Evolutionary conservation across 495 filamentous ascomycete species (phyloP), one percentile per base, ranked within the genome.

Genomic region (Talaromyces nanjingensis): DNA sequence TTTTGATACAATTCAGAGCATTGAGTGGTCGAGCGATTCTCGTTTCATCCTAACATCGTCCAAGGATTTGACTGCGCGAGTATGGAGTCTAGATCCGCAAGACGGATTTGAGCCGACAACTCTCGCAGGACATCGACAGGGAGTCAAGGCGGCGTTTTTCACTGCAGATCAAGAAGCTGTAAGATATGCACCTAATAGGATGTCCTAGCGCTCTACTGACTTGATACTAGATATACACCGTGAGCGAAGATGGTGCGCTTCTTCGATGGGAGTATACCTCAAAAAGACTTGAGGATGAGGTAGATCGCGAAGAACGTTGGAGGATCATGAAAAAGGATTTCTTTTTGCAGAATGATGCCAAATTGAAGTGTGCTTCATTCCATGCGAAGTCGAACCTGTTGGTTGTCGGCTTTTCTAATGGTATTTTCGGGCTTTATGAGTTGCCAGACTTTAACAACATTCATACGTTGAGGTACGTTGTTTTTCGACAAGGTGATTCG

Each of bases 391-490:
- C 92, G 0, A 93, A 92, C 73, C 78, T 98, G 58, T 74, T 98
- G 39, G 91, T 98, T 6, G 88, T 91, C 31, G 96, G 94, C 4
- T 97, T 98, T 70, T 97, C 94, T 27, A 93, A 93, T 63, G 94
- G 94, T 22, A 80, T 96, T 29, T 98, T 98, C 68, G 88, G 89
- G 5, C 78, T 98, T 14, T 96, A 98, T 74, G 94, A 98, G 68
- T 83, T 98, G 74, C 94, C 94, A n/a, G 91, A 93, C 58, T 98
- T 98, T 80, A 96, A 90, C 75, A 86, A 87, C 75, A 96, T 98
- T 53, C 94, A 98, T 69, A 93, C 87, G 16, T 72, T 91, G 37
- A 87, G 83, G 85, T 86, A 77, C 29, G 62, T 63, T 31, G 45
- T 22, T 33, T n/a, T 29, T 18, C 20, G 20, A n/a, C 6, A 27